Conservation (phyloP, 2,329 filamentous ascomycete genomes). For the Colletotrichum agaves region DNA sequence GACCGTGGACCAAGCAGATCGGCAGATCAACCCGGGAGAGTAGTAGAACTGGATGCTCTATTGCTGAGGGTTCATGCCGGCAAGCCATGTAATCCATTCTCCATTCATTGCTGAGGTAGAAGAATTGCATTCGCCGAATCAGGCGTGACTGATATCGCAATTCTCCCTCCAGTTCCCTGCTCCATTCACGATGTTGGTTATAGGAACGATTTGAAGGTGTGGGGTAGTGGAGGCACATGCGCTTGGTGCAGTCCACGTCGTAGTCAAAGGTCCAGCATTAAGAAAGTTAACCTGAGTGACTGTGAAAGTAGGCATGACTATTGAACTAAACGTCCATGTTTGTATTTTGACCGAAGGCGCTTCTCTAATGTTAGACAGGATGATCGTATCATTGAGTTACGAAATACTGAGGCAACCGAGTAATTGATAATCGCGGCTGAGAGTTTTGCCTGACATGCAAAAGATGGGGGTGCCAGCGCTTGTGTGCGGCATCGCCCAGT, state of each 20-base stretch:
- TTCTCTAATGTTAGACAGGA: rapidly evolving
- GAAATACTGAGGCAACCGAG: too few species aligned
- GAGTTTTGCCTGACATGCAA: too few species aligned
- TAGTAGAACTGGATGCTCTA: background rate
- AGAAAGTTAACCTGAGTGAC: background rate
- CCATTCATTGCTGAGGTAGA: background rate
- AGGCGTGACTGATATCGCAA: background rate
- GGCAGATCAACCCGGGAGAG: slow-evolving; percentile 10
- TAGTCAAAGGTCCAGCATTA: slow-evolving; percentile 15
- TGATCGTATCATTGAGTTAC: rapidly evolving
- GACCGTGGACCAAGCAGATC: slow-evolving; percentile 3
- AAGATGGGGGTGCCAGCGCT: too few species aligned
- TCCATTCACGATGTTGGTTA: background rate
- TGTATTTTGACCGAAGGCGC: background rate
- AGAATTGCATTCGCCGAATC: background rate
- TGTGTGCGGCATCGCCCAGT: too few species aligned
- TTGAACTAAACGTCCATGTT: background rate
- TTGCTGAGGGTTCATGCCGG: background rate
- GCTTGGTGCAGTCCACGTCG: background rate
- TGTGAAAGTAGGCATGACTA: background rate
- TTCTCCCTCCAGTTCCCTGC: background rate
- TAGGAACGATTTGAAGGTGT: background rate
- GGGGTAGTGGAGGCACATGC: background rate
- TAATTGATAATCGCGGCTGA: too few species aligned
- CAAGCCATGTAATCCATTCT: background rate